Base-by-base conservation (phyloP, 2,329 filamentous ascomycete species). In the Akanthomyces muscarius region DNA sequence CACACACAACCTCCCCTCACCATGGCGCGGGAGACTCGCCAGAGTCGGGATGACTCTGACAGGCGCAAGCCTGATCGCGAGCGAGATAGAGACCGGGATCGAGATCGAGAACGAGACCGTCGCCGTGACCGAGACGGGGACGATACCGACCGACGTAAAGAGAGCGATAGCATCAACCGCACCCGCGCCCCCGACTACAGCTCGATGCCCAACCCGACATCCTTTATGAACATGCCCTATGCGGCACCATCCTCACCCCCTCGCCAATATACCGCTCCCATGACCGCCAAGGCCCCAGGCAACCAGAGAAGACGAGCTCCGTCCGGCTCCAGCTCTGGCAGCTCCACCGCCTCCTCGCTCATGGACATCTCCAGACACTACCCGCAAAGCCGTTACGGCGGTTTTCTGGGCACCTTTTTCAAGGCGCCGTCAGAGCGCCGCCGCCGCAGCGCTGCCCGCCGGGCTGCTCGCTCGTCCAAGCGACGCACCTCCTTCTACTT, bases 361-460 rank as follows among this genome's bases (percentile, higher is more conserved):
- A 74, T 90, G 61, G 88, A 91, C 69, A 87, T 91, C 59, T 89
- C 88, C 55, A 81, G 81, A 45, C 77, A 80, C 59, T 79, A 78
- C 21, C 72, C 76, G 64, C 76, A 75, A 47, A 78, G 78, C 7
- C 76, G 80, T 61, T 76, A 78, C 47, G 80, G 82, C 65, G 84
- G 86, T 45, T 80, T 86, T 61, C 76, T 92, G 50, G 76, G 77
- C 62, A 81, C 85, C 18, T 90, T 91, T 70, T 89, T 89, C 72
- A 83, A 79, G 5, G 79, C 85, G 6, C 82, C 84, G 16, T 86
- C 83, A 10, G 85, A 87, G 67, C 82, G 81, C 41, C 77, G 76
- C 30, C 74, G 75, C n/a, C 74, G 74, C 41, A 71, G 68, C 59
- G 72, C 72, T 45, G 67, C 66, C 33, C 42, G 47, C 13, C 48